These are phyloP conservation scores for Lupinus albus DNA, from an alignment of 306 rosid species.

Conservation along the genomic window DNA sequence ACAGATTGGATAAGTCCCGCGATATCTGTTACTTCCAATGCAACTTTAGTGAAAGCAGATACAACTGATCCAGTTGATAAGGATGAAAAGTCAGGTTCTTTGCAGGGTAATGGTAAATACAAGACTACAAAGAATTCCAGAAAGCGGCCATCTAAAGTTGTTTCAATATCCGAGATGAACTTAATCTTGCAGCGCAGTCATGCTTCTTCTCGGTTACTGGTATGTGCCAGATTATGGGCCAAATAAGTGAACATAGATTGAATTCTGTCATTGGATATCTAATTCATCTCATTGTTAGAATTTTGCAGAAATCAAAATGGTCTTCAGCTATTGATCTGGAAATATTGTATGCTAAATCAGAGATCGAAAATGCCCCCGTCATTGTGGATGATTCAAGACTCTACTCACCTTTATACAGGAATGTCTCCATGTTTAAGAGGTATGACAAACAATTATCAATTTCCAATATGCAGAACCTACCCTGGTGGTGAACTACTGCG, in stretches of 20 bases:
- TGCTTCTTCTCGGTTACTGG: slow-evolving; percentile 48
- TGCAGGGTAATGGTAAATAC: slow-evolving; percentile 35
- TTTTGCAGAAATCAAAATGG: slow-evolving; percentile 57
- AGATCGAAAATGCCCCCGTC: slow-evolving; percentile 76
- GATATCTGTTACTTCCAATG: slow-evolving; percentile 33
- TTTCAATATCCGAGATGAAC: slow-evolving; percentile 79
- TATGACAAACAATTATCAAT: slow-evolving; percentile 34
- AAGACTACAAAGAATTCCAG: slow-evolving; percentile 39
- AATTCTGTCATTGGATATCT: slow-evolving; percentile 25
- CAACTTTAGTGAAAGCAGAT: slow-evolving; percentile 39
- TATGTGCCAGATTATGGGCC: slow-evolving; percentile 41
- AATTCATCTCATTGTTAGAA: slow-evolving; percentile 13
- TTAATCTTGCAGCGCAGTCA: slow-evolving; percentile 52
- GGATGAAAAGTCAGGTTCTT: slow-evolving; percentile 47
- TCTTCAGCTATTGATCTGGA: slow-evolving; percentile 61
- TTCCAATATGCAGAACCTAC: slow-evolving; percentile 9
- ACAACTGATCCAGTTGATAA: slow-evolving; percentile 12
- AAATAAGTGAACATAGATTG: slow-evolving; percentile 9
- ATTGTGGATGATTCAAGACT: slow-evolving; percentile 59
- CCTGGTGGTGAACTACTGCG: slow-evolving; percentile 27
- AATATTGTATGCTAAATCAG: slow-evolving; percentile 55
- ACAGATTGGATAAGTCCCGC: slow-evolving; percentile 40
- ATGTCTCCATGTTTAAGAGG: slow-evolving; percentile 82
- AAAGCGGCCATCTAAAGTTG: slow-evolving; percentile 50
- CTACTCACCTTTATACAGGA: slow-evolving; percentile 68